phyloP scores from a whole-genome alignment of 2,329 filamentous ascomycete species.

The Paecilomyces niveus region DNA sequence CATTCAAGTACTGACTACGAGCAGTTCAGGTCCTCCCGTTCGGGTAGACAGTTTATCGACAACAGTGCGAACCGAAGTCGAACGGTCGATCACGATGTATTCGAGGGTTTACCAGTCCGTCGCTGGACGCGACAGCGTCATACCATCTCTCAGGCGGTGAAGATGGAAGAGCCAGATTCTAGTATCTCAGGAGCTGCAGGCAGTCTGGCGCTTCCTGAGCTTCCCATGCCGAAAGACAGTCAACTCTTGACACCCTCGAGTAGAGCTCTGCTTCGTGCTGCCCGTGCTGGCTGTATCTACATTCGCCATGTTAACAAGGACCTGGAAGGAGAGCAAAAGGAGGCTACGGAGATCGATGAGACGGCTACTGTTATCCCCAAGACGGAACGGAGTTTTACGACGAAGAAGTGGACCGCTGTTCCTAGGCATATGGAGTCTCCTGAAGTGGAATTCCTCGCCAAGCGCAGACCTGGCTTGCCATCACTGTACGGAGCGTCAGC shows the following conservation, averaged over 20 bases:
- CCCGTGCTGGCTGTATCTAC: conserved; percentile 67
- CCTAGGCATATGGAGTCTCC: conserved; percentile 51
- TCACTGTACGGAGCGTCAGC: conserved; percentile 39
- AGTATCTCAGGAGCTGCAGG: conserved; percentile 18
- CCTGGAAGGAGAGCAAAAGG: conserved; percentile 29
- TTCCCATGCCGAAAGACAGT: conserved; percentile 83
- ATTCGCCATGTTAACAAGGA: conserved; percentile 56
- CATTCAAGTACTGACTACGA: conserved; percentile 8
- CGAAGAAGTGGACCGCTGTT: conserved; percentile 52
- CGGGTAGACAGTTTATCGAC: conserved; percentile 51
- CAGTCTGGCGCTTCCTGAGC: conserved; percentile 53
- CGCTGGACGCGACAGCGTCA: conserved; percentile 76
- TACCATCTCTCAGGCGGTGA: conserved; percentile 58
- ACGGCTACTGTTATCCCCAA: conserved; percentile 14
- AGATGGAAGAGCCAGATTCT: conserved; percentile 50
- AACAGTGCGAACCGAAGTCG: conserved; percentile 32
- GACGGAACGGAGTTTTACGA: conserved; percentile 45
- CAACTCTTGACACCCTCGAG: conserved; percentile 70
- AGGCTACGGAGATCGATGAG: conserved; percentile 27
- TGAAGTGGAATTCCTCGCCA: conserved; percentile 57
- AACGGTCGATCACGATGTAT: conserved; percentile 57
- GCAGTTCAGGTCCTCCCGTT: conserved; percentile 51
- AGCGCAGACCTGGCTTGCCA: conserved; percentile 52
- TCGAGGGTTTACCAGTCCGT: conserved; percentile 74
- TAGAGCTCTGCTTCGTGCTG: conserved; percentile 73